phyloP scores from a whole-genome alignment of 2,329 filamentous ascomycete species.

The Cordyceps fumosorosea region DNA sequence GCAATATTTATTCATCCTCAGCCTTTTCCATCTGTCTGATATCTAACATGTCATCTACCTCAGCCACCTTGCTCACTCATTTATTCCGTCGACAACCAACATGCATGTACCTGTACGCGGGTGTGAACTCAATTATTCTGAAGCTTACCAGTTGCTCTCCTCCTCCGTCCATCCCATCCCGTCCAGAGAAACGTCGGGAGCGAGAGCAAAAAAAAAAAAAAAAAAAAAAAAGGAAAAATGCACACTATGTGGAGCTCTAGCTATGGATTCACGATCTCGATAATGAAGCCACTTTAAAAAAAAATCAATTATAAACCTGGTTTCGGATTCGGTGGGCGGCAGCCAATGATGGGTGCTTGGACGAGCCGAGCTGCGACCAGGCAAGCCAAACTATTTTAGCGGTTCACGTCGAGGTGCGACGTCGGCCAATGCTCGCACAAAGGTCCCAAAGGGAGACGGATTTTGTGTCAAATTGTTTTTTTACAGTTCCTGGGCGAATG shows the following conservation, averaged over 20 bases:
- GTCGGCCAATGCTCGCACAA: neutral
- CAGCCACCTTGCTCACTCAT: neutral
- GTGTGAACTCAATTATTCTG: neutral
- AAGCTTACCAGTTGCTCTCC: neutral
- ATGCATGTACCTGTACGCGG: neutral
- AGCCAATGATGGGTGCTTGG: conserved; percentile 1
- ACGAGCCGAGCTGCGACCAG: neutral
- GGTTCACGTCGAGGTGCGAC: neutral
- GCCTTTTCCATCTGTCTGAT: too few species aligned
- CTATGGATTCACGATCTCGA: conserved; percentile 11
- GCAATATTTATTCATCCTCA: neutral
- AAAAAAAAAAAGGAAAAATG: neutral
- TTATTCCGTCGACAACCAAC: neutral
- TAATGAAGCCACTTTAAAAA: conserved; percentile 11
- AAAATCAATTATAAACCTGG: conserved; percentile 5
- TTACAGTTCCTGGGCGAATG: neutral
- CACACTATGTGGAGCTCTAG: conserved; percentile 3
- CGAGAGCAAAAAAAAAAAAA: neutral
- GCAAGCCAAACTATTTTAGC: too few species aligned
- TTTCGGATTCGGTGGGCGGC: conserved; percentile 3
- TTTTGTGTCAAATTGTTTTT: neutral
- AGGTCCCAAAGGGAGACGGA: neutral
- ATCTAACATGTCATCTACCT: neutral
- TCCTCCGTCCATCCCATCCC: neutral
- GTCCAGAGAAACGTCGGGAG: neutral